Evolutionary conservation across 208 protist species (phyloP).

Genomic region (Trichomonas vaginalis): DNA sequence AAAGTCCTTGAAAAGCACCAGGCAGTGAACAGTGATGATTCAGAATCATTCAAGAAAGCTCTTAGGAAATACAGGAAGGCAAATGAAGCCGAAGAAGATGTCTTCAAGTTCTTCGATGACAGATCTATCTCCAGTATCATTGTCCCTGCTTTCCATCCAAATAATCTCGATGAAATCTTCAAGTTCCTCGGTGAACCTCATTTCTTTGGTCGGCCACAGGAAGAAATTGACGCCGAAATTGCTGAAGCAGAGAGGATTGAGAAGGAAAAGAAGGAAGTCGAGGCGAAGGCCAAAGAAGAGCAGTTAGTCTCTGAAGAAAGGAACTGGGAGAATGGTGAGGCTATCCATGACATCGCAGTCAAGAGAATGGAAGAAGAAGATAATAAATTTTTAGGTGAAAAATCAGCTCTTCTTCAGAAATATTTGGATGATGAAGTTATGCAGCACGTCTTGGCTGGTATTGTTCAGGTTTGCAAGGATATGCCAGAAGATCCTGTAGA

Average conservation of each 20-base stretch:
- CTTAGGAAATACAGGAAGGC: not conserved
- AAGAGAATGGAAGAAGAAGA: not conserved
- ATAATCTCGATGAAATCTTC: not conserved
- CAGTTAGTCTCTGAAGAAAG: not conserved
- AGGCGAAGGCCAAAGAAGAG: not conserved
- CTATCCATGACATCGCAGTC: not conserved
- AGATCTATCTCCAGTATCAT: not conserved
- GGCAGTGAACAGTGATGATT: not conserved
- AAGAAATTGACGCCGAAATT: not conserved
- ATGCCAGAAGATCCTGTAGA: conserved; percentile 4
- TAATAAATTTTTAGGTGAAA: not conserved
- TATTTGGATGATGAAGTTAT: not conserved
- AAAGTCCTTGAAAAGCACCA: not conserved
- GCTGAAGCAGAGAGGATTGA: not conserved
- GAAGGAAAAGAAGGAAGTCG: not conserved
- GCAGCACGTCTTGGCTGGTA: not conserved
- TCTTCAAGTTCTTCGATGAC: conserved; percentile 14
- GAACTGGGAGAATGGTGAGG: not conserved
- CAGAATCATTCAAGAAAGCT: not conserved
- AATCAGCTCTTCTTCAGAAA: not conserved
- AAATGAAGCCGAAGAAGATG: not conserved
- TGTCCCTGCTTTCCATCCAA: not conserved
- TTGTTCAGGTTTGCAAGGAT: not conserved
- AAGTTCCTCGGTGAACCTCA: not conserved
- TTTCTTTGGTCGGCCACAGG: not conserved